Base-by-base conservation (phyloP, 1,284 basidiomycete genomes). In the Ganoderma sinense region DNA sequence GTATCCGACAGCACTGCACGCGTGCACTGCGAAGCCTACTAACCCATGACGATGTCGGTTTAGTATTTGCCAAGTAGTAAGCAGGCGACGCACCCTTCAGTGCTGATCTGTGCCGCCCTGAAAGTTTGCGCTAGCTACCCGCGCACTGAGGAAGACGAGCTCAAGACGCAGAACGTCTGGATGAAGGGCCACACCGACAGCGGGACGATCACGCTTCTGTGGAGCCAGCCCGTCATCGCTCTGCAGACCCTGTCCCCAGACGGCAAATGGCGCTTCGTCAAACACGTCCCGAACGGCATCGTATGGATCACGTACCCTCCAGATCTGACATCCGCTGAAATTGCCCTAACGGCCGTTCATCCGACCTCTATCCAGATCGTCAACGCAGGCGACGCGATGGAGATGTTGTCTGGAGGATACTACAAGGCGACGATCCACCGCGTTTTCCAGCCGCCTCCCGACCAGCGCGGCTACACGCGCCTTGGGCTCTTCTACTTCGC, bases 151-250 rank as follows among this genome's bases (percentile, higher is more conserved):
- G 87, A 89, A 4, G 88, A 89, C 53, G 88, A 89, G 70, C 66
- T 70, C 13, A 86, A 84, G 73, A 84, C 87, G 0, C 86, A 87
- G 56, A 83, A 87, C 55, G 86, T 90, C n/a, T 89, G 87, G 88
- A 77, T 89, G 31, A 89, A 89, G 73, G 89, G 89, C 2, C 88
- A 90, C 69, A 88, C 86, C 4, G 88, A 91, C 73, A 83, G 87
- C 71, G 88, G 86, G 13, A 85, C 82, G 1, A 80, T 91, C 65
- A 86, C 85, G 0, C 84, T 90, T 8, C 78, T 91, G 6, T 90
- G 85, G 80, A 88, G 87, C 62, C 89, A 91, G 69, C 89, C 89
- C 0, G 84, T 91, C 0, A 80, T 86, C 1, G 88, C 82, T 0
- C 80, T 91, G 20, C 90, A 91, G 65, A 89, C 91, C 61, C 78